Conservation (phyloP, 2,329 filamentous ascomycete genomes). For the Nannizzia gypsea region DNA sequence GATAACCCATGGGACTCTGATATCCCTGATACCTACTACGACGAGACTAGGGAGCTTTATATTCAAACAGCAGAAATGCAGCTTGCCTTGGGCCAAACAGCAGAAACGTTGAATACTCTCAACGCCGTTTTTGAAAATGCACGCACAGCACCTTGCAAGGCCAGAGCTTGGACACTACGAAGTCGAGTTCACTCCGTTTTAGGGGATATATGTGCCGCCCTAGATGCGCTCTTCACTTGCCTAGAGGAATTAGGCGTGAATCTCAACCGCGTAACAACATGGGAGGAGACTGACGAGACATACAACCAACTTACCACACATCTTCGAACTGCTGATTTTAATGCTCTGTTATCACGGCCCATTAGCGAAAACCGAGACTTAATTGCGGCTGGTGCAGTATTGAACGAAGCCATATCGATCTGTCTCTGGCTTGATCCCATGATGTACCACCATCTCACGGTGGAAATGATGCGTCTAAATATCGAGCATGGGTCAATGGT, state of each 20-base stretch:
- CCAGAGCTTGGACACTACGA: slow-evolving; percentile 70
- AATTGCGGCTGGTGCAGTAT: slow-evolving; percentile 41
- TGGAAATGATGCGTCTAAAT: slow-evolving; percentile 47
- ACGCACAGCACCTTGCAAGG: slow-evolving; percentile 63
- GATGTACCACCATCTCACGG: slow-evolving; percentile 47
- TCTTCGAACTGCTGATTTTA: slow-evolving; percentile 47
- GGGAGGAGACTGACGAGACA: slow-evolving; percentile 63
- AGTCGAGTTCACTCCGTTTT: slow-evolving; percentile 65
- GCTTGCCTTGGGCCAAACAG: slow-evolving; percentile 62
- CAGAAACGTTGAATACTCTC: slow-evolving; percentile 57
- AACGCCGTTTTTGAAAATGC: slow-evolving; percentile 58
- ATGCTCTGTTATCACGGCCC: slow-evolving; percentile 28
- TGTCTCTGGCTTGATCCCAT: slow-evolving; percentile 50
- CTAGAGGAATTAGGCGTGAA: slow-evolving; percentile 56
- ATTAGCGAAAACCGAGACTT: slow-evolving; percentile 33
- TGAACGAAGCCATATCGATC: slow-evolving; percentile 47
- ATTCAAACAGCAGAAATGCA: slow-evolving; percentile 72
- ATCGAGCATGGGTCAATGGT: slow-evolving; percentile 44
- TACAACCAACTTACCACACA: slow-evolving; percentile 54
- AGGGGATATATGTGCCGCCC: slow-evolving; percentile 58
- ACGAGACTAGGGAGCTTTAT: slow-evolving; percentile 71
- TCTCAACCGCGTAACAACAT: slow-evolving; percentile 54
- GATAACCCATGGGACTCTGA: slow-evolving; percentile 62
- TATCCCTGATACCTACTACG: slow-evolving; percentile 62
- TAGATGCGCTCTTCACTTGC: slow-evolving; percentile 59